A percentile compares a stretch with the other conserved stretches of the same genome.
phyloP scores from a whole-genome alignment of 768 basidiomycete species.

The Bullera alba region DNA sequence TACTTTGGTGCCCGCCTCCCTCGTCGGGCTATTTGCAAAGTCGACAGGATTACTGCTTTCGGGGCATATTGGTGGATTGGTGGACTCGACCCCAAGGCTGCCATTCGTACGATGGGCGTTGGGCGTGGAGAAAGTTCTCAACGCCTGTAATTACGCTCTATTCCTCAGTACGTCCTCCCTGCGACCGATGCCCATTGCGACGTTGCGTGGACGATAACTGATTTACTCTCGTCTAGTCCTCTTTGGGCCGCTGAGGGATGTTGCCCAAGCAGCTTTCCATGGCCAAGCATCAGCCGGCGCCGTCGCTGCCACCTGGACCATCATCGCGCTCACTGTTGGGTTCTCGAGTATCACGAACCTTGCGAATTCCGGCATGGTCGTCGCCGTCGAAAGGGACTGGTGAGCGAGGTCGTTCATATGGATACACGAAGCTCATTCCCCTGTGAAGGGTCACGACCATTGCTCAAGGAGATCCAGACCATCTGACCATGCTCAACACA shows the following conservation, averaged over 20 bases:
- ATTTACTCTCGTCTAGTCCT: slow-evolving; percentile 9
- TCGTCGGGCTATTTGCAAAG: slow-evolving; percentile 36
- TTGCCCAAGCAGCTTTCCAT: slow-evolving; percentile 20
- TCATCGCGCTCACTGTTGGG: slow-evolving; percentile 23
- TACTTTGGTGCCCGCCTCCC: slow-evolving; percentile 39
- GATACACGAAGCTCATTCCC: neutral
- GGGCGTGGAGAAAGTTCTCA: slow-evolving; percentile 36
- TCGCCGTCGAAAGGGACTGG: slow-evolving; percentile 44
- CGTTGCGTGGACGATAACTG: neutral
- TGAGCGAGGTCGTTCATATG: slow-evolving; percentile 10
- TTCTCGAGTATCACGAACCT: slow-evolving; percentile 25
- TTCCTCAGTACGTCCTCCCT: slow-evolving; percentile 14
- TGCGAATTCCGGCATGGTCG: slow-evolving; percentile 30
- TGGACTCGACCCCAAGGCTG: slow-evolving; percentile 29
- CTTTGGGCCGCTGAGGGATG: slow-evolving; percentile 11
- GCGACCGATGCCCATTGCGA: neutral
- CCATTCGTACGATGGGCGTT: slow-evolving; percentile 27
- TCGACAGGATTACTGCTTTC: slow-evolving; percentile 26
- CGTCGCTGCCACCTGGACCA: slow-evolving; percentile 7
- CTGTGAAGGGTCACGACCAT: slow-evolving; percentile 37
- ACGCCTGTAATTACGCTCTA: slow-evolving; percentile 19
- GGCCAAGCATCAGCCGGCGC: slow-evolving; percentile 1
- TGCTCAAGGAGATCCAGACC: slow-evolving; percentile 10
- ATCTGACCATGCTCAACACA: slow-evolving; percentile 38
- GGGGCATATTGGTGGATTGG: slow-evolving; percentile 36